Conservation (phyloP, 495 filamentous ascomycete genomes). For the Penicillium cataractarum region DNA sequence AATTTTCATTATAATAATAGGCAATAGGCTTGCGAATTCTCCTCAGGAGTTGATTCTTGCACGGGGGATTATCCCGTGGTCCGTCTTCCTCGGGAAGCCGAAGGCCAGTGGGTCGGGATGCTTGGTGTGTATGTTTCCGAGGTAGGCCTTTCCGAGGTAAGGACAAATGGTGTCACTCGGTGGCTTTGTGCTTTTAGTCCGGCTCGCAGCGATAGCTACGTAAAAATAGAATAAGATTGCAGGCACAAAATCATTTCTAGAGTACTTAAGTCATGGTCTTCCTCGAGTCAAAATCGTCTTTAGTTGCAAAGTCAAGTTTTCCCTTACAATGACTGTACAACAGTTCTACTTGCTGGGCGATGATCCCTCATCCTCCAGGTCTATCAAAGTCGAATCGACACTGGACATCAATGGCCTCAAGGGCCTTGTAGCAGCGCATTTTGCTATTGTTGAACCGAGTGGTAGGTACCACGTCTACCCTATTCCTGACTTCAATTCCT, state of each 20-base stretch:
- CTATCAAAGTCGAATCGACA: conserved; percentile 29
- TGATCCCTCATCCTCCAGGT: conserved; percentile 28
- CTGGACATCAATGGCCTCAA: conserved; percentile 31
- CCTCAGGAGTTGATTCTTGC: neutral
- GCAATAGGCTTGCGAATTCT: neutral
- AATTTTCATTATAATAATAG: neutral
- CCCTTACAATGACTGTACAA: conserved; percentile 31
- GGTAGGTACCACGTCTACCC: neutral
- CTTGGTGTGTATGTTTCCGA: neutral
- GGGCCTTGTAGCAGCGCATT: conserved; percentile 37
- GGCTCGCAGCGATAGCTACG: neutral
- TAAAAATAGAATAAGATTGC: neutral
- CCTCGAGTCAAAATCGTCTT: neutral
- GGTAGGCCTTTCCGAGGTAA: neutral
- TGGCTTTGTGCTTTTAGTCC: neutral
- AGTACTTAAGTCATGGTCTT: neutral
- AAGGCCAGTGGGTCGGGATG: neutral
- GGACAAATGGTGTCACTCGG: neutral
- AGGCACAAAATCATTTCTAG: neutral
- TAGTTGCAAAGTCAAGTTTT: neutral
- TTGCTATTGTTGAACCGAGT: conserved; percentile 29
- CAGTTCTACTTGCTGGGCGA: conserved; percentile 44
- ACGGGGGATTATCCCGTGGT: neutral
- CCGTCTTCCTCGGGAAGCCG: neutral
- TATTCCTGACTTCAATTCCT: neutral